Conservation (phyloP, 805 yeast species). For the Metschnikowia colocasiae region DNA sequence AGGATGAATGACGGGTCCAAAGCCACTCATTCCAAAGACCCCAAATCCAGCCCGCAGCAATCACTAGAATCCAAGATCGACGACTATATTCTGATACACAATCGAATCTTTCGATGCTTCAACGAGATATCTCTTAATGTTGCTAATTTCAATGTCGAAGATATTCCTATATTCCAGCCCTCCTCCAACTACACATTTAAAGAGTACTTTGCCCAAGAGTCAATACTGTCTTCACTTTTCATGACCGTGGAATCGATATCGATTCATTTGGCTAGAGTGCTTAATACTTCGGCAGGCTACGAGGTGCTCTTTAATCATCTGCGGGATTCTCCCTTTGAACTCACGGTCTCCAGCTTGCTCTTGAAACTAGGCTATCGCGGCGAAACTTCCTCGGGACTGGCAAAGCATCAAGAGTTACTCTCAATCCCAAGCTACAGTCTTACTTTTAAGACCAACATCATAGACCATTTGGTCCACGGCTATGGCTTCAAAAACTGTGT, state of each 20-base stretch:
- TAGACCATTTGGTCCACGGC: constrained; percentile 31
- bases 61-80: constrained; percentile 1
- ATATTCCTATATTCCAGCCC: constrained; percentile 16
- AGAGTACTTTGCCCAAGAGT: constrained; percentile 9
- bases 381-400: background rate
- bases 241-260: constrained; percentile 13
- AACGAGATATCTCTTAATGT: constrained; percentile 15
- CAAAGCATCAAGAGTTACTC: constrained; percentile 26
- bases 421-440: constrained; percentile 34
- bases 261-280: constrained; percentile 9
- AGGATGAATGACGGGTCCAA: background rate
- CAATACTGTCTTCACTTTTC: constrained; percentile 1
- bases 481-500: constrained; percentile 36
- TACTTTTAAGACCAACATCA: constrained; percentile 34
- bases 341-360: constrained; percentile 31
- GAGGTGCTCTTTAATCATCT: constrained; percentile 33
- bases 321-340: constrained; percentile 32
- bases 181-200: constrained; percentile 7
- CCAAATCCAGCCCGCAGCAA: background rate
- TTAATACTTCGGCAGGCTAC: constrained; percentile 31
- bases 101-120: constrained; percentile 10
- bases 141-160: constrained; percentile 7
- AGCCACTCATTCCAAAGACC: background rate
- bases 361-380: constrained; percentile 24
- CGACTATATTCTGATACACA: constrained; percentile 7